Evolutionary conservation across 371 early-diverging fungal species (phyloP).

Genomic region (Syncephalastrum sp.): DNA sequence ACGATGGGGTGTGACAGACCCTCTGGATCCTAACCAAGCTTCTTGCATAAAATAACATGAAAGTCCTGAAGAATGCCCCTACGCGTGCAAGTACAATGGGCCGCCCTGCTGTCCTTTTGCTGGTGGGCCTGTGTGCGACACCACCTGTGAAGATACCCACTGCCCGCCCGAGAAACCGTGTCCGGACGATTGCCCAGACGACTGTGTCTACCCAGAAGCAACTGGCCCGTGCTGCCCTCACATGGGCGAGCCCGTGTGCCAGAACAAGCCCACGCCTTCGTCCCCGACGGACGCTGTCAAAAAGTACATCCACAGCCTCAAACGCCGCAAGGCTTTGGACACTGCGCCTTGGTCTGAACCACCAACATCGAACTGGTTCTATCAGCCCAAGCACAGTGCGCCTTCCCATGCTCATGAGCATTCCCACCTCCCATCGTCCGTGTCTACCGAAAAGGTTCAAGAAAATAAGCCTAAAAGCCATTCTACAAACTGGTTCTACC

Average conservation of each 20-base stretch:
- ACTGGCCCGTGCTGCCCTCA: conserved; percentile 31
- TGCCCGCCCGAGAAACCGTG: conserved; percentile 20
- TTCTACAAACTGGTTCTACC: not conserved
- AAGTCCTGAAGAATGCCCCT: conserved; percentile 22
- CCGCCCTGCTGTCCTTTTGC: conserved; percentile 30
- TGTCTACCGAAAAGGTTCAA: not conserved
- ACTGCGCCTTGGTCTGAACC: not conserved
- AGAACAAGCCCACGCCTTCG: not conserved
- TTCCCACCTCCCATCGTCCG: not conserved
- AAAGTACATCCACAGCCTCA: not conserved
- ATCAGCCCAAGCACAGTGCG: not conserved
- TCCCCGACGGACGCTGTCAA: not conserved
- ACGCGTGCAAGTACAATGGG: conserved; percentile 22
- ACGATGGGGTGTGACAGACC: not conserved
- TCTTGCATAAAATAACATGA: conserved; percentile 4
- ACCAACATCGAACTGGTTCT: not conserved
- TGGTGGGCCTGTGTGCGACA: conserved; percentile 24
- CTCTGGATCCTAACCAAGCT: not conserved
- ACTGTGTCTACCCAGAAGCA: conserved; percentile 35
- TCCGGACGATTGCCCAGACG: conserved; percentile 26
- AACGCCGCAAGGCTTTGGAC: not conserved
- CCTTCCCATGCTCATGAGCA: too few relatives aligned
- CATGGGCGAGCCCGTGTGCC: conserved; percentile 26
- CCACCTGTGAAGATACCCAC: conserved; percentile 13
- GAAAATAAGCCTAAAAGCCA: not conserved